Conservation (phyloP, 176 grass and related monocot species). For the Guadua angustifolia region DNA sequence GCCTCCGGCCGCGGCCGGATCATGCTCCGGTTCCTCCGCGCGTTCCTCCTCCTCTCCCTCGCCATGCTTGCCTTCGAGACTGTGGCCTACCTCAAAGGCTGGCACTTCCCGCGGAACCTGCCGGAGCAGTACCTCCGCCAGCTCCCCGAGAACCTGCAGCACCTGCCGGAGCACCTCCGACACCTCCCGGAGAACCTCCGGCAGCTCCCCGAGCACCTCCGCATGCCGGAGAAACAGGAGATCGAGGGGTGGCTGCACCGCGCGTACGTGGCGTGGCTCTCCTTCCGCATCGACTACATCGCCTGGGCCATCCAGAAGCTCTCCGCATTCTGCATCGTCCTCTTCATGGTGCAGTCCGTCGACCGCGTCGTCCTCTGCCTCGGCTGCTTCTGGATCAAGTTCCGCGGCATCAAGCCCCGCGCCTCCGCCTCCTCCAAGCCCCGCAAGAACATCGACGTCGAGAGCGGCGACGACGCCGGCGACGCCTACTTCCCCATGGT, state of each 20-base stretch:
- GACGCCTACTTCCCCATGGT: slow-evolving; percentile 79
- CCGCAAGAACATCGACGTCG: slow-evolving; percentile 39
- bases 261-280: slow-evolving; percentile 82
- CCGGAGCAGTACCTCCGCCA: slow-evolving; percentile 53
- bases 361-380: slow-evolving; percentile 86
- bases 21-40: slow-evolving; percentile 73
- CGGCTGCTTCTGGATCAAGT: slow-evolving; percentile 92
- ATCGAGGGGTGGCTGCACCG: slow-evolving; percentile 80
- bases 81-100: slow-evolving; percentile 73
- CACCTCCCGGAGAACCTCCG: slow-evolving; percentile 51
- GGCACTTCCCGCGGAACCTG: slow-evolving; percentile 64
- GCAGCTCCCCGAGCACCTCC: slow-evolving; percentile 57
- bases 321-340: slow-evolving; percentile 75
- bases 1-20: slow-evolving; percentile 52
- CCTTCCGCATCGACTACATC: slow-evolving; percentile 78
- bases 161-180: slow-evolving; percentile 63
- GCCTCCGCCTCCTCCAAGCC: slow-evolving; percentile 12
- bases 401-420: slow-evolving; percentile 71
- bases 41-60: slow-evolving; percentile 69
- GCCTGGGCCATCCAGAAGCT: slow-evolving; percentile 76
- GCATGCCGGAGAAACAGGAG: slow-evolving; percentile 66
- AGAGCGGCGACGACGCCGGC: slow-evolving; percentile 20
- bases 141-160: slow-evolving; percentile 65
- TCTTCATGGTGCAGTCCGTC: slow-evolving; percentile 92
- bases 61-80: slow-evolving; percentile 72